Evolutionary conservation across 139 green algal species (phyloP), one percentile per base, ranked within the genome.

Genomic region (Micromonas pusilla): DNA sequence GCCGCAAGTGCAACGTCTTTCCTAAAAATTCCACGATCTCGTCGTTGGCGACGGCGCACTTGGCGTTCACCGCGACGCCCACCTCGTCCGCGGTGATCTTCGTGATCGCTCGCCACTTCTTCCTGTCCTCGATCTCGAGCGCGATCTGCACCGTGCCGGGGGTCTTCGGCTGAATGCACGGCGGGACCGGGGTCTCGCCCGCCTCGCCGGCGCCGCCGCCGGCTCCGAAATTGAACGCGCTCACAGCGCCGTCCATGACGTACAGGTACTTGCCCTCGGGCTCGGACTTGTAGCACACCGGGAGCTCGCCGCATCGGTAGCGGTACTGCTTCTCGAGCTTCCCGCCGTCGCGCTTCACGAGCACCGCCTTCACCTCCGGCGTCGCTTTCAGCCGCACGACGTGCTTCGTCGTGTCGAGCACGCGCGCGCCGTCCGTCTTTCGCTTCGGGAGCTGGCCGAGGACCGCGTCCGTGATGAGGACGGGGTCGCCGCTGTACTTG

Each of bases 201-300:
- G 13, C 57, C 21, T 45, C 34, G 5, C n/a, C 54, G 0, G 31
- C 26, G 31, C 16, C 5, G 26, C 45, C 28, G 72, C 72, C 52
- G 34, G 70, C 30, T 45, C 23, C 72, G 13, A 67, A 54, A 28
- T 78, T 63, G 52, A 70, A 78, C 16, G 52, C 53, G 16, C 25
- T 54, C 19, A 78, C 6, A 6, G 72, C 72, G 52, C 72, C 72
- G 52, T 70, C 52, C 20, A 70, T 45, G 16, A 78, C n/a, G 72
- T 78, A 78, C 31, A 78, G 4, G 5, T 52, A 57, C 54, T 5
- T 34, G 1, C 5, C 26, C 37, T 77, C 52, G 37, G 45, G 33
- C 25, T 77, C 52, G 26, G 19, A 38, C 38, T 77, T 64, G 71
- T 78, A 78, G 26, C 54, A 32, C 54, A 78, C 72, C 54, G 72